Percentiles rank a stretch among this genome's conserved stretches.
These are phyloP conservation scores for Solanum sejunctum DNA, from an alignment of 257 asterid species.

Conservation along the genomic window DNA sequence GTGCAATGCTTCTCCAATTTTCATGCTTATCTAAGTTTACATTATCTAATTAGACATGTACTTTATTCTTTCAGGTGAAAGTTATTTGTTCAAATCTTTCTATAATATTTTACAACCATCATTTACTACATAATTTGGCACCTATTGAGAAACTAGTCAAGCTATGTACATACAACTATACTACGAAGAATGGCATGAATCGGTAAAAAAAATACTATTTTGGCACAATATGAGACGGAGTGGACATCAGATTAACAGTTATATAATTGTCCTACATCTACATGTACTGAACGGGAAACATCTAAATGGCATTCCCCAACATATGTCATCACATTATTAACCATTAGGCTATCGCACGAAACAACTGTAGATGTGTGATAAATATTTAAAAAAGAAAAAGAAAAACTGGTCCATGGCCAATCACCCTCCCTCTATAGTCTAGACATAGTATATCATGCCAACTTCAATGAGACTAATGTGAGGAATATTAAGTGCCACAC, in stretches of 20 bases:
- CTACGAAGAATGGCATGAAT: too few species aligned
- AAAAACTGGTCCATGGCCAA: not conserved
- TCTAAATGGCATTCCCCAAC: not conserved
- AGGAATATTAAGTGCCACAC: slow-evolving; percentile 85
- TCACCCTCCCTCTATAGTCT: not conserved
- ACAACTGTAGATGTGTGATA: not conserved
- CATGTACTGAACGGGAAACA: not conserved
- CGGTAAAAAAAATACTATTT: too few species aligned
- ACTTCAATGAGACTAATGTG: slow-evolving; percentile 94
- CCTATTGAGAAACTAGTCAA: not conserved
- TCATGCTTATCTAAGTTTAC: not conserved
- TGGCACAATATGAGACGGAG: too few species aligned
- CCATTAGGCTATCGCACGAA: not conserved
- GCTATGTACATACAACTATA: not conserved
- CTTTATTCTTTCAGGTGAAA: not conserved
- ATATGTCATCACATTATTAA: not conserved
- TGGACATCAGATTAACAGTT: too few species aligned
- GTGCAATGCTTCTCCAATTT: not conserved
- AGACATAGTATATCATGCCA: slow-evolving; percentile 89
- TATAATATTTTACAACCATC: not conserved
- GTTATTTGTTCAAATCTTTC: not conserved
- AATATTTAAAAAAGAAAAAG: not conserved
- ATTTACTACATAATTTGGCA: not conserved
- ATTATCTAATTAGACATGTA: not conserved
- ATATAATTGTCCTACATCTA: too few species aligned